Conservation (phyloP, 768 basidiomycete species). For the Hericium coralloides region DNA sequence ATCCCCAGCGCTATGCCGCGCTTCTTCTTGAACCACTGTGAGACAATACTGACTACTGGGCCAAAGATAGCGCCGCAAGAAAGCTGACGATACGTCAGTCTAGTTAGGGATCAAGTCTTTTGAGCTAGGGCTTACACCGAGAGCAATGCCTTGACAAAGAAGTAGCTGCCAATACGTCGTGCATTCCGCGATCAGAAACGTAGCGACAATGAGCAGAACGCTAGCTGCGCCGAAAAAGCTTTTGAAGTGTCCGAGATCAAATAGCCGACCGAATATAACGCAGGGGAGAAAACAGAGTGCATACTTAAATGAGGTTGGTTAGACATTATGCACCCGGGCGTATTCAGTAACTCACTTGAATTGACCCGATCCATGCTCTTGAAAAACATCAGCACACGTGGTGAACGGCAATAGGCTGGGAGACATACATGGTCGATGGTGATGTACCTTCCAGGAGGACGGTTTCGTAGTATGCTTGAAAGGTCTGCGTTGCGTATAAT, state of each 20-base stretch:
- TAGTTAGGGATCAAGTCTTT: background rate
- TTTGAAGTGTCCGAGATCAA: constrained; percentile 64
- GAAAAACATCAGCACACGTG: background rate
- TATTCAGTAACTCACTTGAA: constrained; percentile 37
- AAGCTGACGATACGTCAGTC: constrained; percentile 10
- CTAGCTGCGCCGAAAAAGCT: constrained; percentile 39
- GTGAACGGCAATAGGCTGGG: background rate
- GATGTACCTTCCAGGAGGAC: constrained; percentile 37
- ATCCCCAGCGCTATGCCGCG: constrained; percentile 52
- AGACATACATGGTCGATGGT: constrained; percentile 53
- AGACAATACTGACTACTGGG: constrained; percentile 46
- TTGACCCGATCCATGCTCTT: constrained; percentile 76
- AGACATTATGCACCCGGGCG: too few relatives aligned
- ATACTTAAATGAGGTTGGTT: constrained; percentile 32
- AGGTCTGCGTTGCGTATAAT: constrained; percentile 33
- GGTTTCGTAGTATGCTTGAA: constrained; percentile 64
- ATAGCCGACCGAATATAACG: constrained; percentile 55
- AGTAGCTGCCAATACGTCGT: constrained; percentile 71
- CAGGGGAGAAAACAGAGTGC: constrained; percentile 55
- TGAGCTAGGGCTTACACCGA: constrained; percentile 39
- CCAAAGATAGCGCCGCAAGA: constrained; percentile 49
- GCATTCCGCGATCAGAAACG: constrained; percentile 63
- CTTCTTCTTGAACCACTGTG: constrained; percentile 66
- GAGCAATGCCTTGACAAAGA: constrained; percentile 60
- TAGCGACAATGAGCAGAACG: constrained; percentile 40